Conservation (phyloP, 169 alveolate species). For the Cyclospora cayetanensis region DNA sequence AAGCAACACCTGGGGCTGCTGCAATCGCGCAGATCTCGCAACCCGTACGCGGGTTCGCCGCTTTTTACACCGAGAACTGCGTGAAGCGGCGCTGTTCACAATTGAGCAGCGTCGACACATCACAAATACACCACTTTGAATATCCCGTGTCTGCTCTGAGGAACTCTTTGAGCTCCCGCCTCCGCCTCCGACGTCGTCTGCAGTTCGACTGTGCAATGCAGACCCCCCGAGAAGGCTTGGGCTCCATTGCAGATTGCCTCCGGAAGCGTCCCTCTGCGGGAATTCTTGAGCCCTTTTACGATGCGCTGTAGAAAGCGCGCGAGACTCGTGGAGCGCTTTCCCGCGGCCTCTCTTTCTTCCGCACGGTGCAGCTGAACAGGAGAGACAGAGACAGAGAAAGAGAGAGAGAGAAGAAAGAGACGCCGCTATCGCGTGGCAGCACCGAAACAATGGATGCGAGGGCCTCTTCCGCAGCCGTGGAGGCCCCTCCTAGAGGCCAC, state of each 20-base stretch:
- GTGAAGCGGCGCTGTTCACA: too few species aligned
- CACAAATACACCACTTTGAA: too few species aligned
- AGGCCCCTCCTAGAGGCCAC: neutral
- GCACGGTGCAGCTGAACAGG: neutral
- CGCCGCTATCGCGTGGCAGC: neutral
- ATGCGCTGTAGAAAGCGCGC: too few species aligned
- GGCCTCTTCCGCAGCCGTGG: neutral
- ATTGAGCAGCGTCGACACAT: too few species aligned
- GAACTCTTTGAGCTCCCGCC: neutral
- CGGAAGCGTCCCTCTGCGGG: neutral
- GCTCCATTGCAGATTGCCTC: neutral
- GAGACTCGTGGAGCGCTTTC: too few species aligned
- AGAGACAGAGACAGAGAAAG: neutral
- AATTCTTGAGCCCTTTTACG: too few species aligned
- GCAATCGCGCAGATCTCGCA: too few species aligned
- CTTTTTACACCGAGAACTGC: too few species aligned
- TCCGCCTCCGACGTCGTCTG: neutral
- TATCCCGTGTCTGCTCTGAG: too few species aligned
- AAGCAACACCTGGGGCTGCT: too few species aligned
- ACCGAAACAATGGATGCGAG: neutral
- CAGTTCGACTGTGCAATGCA: neutral
- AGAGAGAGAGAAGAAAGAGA: neutral
- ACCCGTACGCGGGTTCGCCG: too few species aligned
- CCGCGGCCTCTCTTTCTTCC: neutral
- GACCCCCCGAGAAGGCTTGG: neutral